Base-by-base conservation (phyloP, 176 grass and related monocot species). In the Aechmea fasciata region DNA sequence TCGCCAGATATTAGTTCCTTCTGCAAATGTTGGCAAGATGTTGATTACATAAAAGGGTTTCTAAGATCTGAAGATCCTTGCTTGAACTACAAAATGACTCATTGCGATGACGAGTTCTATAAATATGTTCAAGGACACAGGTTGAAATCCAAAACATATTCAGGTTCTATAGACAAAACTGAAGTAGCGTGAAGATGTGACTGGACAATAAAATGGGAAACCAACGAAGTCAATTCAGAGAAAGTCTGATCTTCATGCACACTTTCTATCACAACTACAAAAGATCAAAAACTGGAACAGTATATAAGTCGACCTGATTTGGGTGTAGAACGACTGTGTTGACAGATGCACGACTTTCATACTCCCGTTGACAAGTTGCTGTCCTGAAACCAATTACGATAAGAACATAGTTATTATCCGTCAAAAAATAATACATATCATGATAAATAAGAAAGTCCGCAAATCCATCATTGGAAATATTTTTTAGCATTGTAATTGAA, bases 1-100 rank as follows among this genome's bases (percentile, higher is more conserved):
- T 99, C 94, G 51, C 86, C 94, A 70, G 87, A 99, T 90, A 99
- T 93, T 74, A 99, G 69, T 83, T 99, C 89, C 70, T 93, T 99
- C 94, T 90, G 89, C 41, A 65, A 89, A 81, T 9, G 72, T 50
- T 57, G 26, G 20, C 19, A 5, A 68, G 20, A 49, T 51, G 68
- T 15, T 29, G 8, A 73, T 73, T 29, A 14, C 57, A 72, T 10
- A 18, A 61, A 61, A 22, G 17, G 20, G 20, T 8, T 20, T 41
- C 33, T 19, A 61, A 61, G 55, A 18, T 20, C 10, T 7, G 55
- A 61, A 22, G 11, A 61, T 8, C 10, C 20, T 15, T 61, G 10
- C 9, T 19, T 61, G 55, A 61, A n/a, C 17, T n/a, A 61, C 9
- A 61, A 10, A 61, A 61, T 7, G 20, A 22, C 15, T 18, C 3